Evolutionary conservation across 2,329 filamentous ascomycete species (phyloP).

Genomic region (Aspergillus persii): DNA sequence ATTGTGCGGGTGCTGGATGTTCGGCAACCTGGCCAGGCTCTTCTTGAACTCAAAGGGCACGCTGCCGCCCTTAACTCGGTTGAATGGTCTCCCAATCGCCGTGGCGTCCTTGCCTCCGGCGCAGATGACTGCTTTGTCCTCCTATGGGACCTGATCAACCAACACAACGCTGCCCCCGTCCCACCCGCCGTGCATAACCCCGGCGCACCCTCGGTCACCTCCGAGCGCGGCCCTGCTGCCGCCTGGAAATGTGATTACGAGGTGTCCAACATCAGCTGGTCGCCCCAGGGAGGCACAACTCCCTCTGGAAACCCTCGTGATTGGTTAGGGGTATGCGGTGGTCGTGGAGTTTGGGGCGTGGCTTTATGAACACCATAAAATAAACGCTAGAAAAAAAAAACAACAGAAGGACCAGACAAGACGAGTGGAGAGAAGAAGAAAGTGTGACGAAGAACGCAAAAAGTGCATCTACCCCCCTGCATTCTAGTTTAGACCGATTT

Average conservation of each 20-base stretch:
- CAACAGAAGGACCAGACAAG: neutral
- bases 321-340: conserved; percentile 47
- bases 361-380: conserved; percentile 27
- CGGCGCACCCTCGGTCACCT: conserved; percentile 29
- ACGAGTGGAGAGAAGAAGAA: conserved; percentile 1
- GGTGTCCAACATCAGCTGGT: conserved; percentile 49
- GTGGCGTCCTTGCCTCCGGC: conserved; percentile 86
- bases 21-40: conserved; percentile 88
- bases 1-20: conserved; percentile 94
- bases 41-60: conserved; percentile 90
- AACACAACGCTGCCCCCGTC: conserved; percentile 51
- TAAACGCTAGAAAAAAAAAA: neutral
- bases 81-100: conserved; percentile 86
- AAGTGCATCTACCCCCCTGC: conserved; percentile 9
- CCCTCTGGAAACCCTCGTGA: conserved; percentile 33
- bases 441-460: conserved; percentile 1
- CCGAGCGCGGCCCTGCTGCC: conserved; percentile 45
- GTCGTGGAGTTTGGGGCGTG: conserved; percentile 47
- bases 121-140: conserved; percentile 89
- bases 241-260: conserved; percentile 49
- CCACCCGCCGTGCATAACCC: conserved; percentile 33
- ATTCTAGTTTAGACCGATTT: neutral
- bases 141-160: conserved; percentile 87
- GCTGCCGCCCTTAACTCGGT: conserved; percentile 83
- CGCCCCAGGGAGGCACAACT: conserved; percentile 40